Evolutionary conservation across 2,329 filamentous ascomycete genomes (phyloP), one percentile per base, ranked within the genome.

Genomic region (Aspergillus pseudoglaucus): DNA sequence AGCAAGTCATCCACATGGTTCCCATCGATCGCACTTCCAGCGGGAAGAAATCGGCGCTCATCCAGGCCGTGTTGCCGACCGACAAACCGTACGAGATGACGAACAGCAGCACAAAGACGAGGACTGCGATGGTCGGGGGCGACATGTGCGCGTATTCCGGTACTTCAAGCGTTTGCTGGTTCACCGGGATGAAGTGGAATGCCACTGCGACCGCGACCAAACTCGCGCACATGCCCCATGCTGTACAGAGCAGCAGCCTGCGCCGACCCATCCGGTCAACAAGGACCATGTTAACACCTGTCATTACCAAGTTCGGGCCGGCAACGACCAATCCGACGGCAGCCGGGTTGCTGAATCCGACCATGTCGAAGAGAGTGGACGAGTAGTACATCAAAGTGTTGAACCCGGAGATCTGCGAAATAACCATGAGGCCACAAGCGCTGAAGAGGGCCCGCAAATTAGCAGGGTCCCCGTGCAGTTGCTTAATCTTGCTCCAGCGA

Each of bases 341-440:
- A 2, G 74, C 69, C 0, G 76, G 74, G 47, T 77, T 74, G 8
- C 64, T 60, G 59, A 79, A 78, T 1, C 76, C 75, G 35, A 77
- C 74, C 8, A 77, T 65, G 3, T 64, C 62, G 52, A 74, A 75
- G 1, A 74, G 58, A 0, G 66, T 74, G 0, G 68, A 64, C 3
- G 61, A 66, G 53, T 75, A 74, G 60, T 75, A 74, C 69, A 73
- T 73, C 1, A 75, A 59, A 4, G 63, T 66, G 52, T 75, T 75
- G 60, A 75, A 75, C 2, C 73, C 73, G 2, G 65, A 64, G n/a
- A 75, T 56, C 46, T 78, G 76, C 12, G 67, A 71, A 38, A 77
- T 72, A 15, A 73, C 75, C 74, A 78, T 78, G n/a, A 77, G 56
- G n/a, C 72, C 70, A 47, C 75, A 78, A 2, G 72, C 75, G 38